Evolutionary conservation across 2,329 filamentous ascomycete genomes (phyloP).

Genomic region (Laburnicola sp.): DNA sequence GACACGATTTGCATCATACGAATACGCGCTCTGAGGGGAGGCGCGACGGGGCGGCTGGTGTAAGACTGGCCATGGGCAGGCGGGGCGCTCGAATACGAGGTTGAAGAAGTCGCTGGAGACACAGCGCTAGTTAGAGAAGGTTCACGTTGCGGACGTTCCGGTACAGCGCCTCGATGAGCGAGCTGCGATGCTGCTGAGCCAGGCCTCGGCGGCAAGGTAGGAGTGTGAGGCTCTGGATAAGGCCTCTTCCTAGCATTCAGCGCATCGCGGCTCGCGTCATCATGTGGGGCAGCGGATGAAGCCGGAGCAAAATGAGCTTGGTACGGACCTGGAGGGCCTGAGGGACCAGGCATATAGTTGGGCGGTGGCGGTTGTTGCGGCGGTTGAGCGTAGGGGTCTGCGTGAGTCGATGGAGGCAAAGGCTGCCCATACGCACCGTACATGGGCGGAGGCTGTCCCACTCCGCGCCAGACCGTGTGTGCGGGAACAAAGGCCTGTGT

Average conservation of each 20-base stretch:
- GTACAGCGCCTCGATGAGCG: conserved; percentile 39
- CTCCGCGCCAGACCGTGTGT: conserved; percentile 62
- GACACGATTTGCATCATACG: conserved; percentile 48
- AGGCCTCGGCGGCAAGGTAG: conserved; percentile 53
- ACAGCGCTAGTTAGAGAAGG: conserved; percentile 50
- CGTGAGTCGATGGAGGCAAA: conserved; percentile 45
- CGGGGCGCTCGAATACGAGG: conserved; percentile 46
- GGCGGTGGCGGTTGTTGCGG: conserved; percentile 38
- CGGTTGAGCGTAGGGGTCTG: conserved; percentile 42
- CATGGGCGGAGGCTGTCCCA: conserved; percentile 53
- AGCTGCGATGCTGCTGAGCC: conserved; percentile 48
- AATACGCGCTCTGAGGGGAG: conserved; percentile 49
- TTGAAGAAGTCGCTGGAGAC: conserved; percentile 49
- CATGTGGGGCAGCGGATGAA: conserved; percentile 40
- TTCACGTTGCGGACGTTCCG: conserved; percentile 50
- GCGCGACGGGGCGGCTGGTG: conserved; percentile 44
- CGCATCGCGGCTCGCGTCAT: conserved; percentile 45
- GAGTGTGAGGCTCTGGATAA: conserved; percentile 55
- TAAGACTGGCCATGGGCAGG: conserved; percentile 45
- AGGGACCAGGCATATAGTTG: conserved; percentile 51
- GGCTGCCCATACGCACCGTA: conserved; percentile 57
- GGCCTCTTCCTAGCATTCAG: conserved; percentile 51
- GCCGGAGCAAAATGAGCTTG: conserved; percentile 40
- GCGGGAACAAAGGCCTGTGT: conserved; percentile 75
- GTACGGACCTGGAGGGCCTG: conserved; percentile 49